These are phyloP conservation scores for Lanmaoa rubissima DNA, from an alignment of 768 basidiomycete species.

Conservation along the genomic window DNA sequence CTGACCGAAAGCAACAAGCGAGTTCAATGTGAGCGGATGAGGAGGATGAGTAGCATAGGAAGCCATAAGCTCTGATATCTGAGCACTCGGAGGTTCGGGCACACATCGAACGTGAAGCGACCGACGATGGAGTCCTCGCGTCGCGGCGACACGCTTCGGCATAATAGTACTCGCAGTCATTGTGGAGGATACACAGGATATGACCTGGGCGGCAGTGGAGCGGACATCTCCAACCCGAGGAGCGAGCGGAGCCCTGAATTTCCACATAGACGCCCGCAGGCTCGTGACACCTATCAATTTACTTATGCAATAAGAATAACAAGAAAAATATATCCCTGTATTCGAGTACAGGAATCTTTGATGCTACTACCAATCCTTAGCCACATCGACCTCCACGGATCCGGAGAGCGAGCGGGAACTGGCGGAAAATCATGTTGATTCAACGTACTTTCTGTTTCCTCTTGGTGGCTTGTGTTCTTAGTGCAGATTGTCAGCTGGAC, in stretches of 20 bases:
- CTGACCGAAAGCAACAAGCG: slow-evolving; percentile 71
- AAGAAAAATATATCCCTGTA: slow-evolving; percentile 26
- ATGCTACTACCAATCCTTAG: slow-evolving; percentile 5
- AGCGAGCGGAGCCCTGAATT: background rate
- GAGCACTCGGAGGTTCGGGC: slow-evolving; percentile 48
- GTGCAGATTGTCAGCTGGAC: background rate
- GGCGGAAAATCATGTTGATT: slow-evolving; percentile 11
- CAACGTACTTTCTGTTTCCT: slow-evolving; percentile 24
- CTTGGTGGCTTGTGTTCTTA: slow-evolving; percentile 25
- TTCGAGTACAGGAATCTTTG: slow-evolving; percentile 18
- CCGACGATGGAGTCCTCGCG: slow-evolving; percentile 12
- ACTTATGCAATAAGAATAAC: slow-evolving; percentile 19
- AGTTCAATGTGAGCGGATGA: slow-evolving; percentile 68
- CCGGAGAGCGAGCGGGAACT: background rate
- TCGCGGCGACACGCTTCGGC: background rate
- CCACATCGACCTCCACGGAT: background rate
- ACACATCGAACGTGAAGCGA: slow-evolving; percentile 36
- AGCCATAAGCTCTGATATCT: slow-evolving; percentile 59
- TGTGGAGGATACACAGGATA: background rate
- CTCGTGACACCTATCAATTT: background rate
- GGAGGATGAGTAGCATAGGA: slow-evolving; percentile 61
- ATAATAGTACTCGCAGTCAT: slow-evolving; percentile 7
- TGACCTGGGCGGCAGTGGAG: background rate
- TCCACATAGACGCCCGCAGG: background rate
- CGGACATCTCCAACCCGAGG: background rate